Conservation (phyloP, 306 rosid species). For the Cotoneaster glaucophyllus region DNA sequence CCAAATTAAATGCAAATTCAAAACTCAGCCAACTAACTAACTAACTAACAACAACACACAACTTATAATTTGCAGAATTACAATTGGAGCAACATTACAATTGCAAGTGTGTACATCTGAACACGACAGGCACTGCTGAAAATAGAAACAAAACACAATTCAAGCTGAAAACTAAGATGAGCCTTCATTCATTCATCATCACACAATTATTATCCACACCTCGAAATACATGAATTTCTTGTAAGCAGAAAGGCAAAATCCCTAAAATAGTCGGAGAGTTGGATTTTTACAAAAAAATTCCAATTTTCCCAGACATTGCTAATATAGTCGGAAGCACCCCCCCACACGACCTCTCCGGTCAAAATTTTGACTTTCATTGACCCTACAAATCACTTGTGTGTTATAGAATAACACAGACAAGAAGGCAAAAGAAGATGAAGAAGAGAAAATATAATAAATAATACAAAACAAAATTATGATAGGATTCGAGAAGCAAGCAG, state of each 20-base stretch:
- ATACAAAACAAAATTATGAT: background rate
- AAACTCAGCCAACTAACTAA: too few relatives aligned
- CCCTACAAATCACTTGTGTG: slow-evolving; percentile 23
- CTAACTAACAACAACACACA: too few relatives aligned
- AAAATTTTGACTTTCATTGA: slow-evolving; percentile 21
- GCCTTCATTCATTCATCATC: slow-evolving; percentile 8
- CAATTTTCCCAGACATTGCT: slow-evolving; percentile 61
- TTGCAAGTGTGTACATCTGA: background rate
- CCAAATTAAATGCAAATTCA: too few relatives aligned
- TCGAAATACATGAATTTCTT: background rate
- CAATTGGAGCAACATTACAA: background rate
- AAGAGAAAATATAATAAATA: slow-evolving; percentile 16
- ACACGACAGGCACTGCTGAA: background rate
- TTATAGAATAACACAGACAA: slow-evolving; percentile 19
- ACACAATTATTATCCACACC: slow-evolving; percentile 24
- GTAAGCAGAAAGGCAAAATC: background rate
- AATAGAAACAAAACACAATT: background rate
- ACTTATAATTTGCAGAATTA: too few relatives aligned
- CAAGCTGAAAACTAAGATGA: background rate
- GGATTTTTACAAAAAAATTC: slow-evolving; percentile 38
- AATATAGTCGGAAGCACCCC: slow-evolving; percentile 54
- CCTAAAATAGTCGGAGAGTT: slow-evolving; percentile 15
- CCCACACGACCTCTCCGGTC: slow-evolving; percentile 29
- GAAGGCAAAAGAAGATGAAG: slow-evolving; percentile 12
- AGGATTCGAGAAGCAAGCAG: background rate